These are phyloP conservation scores for Populus hybrid DNA, from an alignment of 441 rosid species.

Conservation along the genomic window DNA sequence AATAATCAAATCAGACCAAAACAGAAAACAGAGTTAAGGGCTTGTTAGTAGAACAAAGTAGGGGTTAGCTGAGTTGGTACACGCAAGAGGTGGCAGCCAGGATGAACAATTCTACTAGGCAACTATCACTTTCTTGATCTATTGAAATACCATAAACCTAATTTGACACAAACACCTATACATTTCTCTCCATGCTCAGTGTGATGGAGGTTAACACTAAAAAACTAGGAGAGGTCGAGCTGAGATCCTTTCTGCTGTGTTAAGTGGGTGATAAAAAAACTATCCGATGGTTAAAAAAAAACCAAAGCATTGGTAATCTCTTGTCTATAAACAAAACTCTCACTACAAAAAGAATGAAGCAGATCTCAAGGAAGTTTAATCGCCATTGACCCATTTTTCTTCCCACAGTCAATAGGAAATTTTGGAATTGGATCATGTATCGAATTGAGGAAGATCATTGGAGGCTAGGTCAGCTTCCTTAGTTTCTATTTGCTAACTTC, in stretches of 20 bases:
- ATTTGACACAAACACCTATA: neutral
- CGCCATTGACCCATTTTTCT: neutral
- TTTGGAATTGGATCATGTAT: neutral
- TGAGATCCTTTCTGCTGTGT: neutral
- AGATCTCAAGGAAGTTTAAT: neutral
- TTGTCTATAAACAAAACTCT: neutral
- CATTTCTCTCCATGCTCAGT: neutral
- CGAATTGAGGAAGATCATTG: neutral
- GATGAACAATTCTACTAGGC: neutral
- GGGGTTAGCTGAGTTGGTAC: neutral
- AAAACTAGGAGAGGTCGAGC: neutral
- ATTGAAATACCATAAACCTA: neutral
- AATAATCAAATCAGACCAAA: neutral
- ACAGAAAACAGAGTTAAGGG: neutral
- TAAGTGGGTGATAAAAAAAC: neutral
- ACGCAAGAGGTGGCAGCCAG: neutral
- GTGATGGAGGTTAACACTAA: neutral
- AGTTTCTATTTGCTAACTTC: conserved; percentile 4
- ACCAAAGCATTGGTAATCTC: neutral
- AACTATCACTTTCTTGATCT: neutral
- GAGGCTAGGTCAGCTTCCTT: neutral
- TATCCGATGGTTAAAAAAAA: neutral
- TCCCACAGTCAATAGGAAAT: neutral
- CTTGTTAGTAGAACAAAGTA: neutral
- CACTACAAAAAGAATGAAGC: neutral